phyloP scores from a whole-genome alignment of 768 basidiomycete genomes.

The Suillus discolor region DNA sequence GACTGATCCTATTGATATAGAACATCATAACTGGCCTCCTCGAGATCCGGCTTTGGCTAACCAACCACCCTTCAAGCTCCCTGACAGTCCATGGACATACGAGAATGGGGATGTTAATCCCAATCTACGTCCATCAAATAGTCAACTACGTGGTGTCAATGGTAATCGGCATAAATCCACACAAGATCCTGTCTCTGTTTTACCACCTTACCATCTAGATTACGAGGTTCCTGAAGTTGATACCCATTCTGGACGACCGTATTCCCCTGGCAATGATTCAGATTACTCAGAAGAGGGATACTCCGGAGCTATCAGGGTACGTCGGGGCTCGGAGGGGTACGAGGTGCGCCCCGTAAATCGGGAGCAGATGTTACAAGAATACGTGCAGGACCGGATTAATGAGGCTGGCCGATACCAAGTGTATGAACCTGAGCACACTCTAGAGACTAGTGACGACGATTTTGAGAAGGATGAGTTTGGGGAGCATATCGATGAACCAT shows the following conservation, averaged over 20 bases:
- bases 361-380: slow-evolving; percentile 63
- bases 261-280: slow-evolving; percentile 22
- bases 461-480: slow-evolving; percentile 19
- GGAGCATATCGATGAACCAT: neutral
- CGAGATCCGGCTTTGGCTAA: slow-evolving; percentile 51
- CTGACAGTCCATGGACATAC: slow-evolving; percentile 84
- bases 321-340: slow-evolving; percentile 83
- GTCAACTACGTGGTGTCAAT: slow-evolving; percentile 34
- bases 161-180: slow-evolving; percentile 20
- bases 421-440: slow-evolving; percentile 62
- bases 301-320: slow-evolving; percentile 40
- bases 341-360: slow-evolving; percentile 66
- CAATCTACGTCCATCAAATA: slow-evolving; percentile 63
- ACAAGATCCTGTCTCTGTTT: slow-evolving; percentile 43
- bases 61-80: slow-evolving; percentile 48
- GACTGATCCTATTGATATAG: slow-evolving; percentile 18
- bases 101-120: slow-evolving; percentile 80
- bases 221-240: slow-evolving; percentile 46
- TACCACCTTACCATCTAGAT: slow-evolving; percentile 81
- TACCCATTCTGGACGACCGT: slow-evolving; percentile 20
- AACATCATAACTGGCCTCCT: slow-evolving; percentile 69
- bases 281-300: slow-evolving; percentile 36
- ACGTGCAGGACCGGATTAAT: slow-evolving; percentile 55
- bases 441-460: slow-evolving; percentile 45
- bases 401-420: slow-evolving; percentile 64